Evolutionary conservation across 176 grass and related monocot species (phyloP).

Genomic region (Oryza nivara): DNA sequence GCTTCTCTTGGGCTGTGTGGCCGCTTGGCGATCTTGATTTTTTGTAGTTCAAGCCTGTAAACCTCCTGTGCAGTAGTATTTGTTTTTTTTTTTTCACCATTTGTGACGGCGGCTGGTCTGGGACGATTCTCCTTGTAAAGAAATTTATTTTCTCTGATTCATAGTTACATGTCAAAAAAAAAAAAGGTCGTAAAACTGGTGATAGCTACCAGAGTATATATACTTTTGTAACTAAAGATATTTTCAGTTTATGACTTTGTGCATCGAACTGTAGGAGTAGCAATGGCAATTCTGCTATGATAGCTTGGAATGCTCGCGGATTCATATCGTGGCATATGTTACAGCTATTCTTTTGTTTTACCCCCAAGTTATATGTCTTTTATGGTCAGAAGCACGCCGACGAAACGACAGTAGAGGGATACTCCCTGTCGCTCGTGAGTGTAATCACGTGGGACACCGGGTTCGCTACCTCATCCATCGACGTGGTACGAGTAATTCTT

Average conservation of each 20-base stretch:
- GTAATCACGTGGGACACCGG: not conserved
- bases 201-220: not conserved
- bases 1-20: constrained; percentile 32
- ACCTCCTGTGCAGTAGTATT: not conserved
- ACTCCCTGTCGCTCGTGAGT: not conserved
- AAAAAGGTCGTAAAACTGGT: not conserved
- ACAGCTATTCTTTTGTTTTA: not conserved
- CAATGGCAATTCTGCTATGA: not conserved
- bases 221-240: not conserved
- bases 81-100: not conserved
- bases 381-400: not conserved
- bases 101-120: not conserved
- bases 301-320: not conserved
- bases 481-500: not conserved
- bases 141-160: constrained; percentile 16
- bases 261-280: not conserved
- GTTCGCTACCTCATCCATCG: not conserved
- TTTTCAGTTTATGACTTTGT: not conserved
- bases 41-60: constrained; percentile 30
- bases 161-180: constrained; percentile 18
- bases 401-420: not conserved
- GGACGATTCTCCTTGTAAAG: constrained; percentile 28
- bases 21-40: constrained; percentile 36
- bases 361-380: not conserved
- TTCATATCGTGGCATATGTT: not conserved